phyloP scores from a whole-genome alignment of 2,329 filamentous ascomycete genomes.

The Westerdykella ornata region DNA sequence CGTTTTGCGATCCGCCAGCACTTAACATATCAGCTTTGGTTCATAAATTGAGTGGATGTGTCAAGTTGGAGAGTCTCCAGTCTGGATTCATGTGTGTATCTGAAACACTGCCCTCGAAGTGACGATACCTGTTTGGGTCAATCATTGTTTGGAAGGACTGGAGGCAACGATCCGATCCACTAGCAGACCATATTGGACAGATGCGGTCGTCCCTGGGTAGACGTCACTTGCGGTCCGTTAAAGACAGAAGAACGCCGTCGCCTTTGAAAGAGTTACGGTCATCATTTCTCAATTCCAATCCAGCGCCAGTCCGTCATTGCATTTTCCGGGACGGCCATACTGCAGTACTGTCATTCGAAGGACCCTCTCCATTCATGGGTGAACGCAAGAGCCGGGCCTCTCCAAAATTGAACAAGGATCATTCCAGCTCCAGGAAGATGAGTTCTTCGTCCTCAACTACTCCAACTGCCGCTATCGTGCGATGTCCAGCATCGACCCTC shows the following conservation, averaged over 20 bases:
- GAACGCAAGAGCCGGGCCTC: slow-evolving; percentile 18
- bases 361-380: slow-evolving; percentile 12
- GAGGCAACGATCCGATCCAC: slow-evolving; percentile 11
- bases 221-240: too few species aligned
- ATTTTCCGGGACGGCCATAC: too few species aligned
- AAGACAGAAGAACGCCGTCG: not conserved
- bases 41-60: slow-evolving; percentile 16
- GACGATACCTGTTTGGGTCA: slow-evolving; percentile 13
- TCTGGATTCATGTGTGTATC: slow-evolving; percentile 14
- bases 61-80: slow-evolving; percentile 11
- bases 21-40: slow-evolving; percentile 20
- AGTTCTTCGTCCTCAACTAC: slow-evolving; percentile 7
- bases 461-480: slow-evolving; percentile 19
- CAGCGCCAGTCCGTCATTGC: not conserved
- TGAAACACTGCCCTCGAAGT: slow-evolving; percentile 12
- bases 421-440: slow-evolving; percentile 13
- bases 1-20: slow-evolving; percentile 20
- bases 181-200: slow-evolving; percentile 3
- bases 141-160: slow-evolving; percentile 8
- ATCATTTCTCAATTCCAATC: slow-evolving; percentile 8
- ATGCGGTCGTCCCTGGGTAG: not conserved
- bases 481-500: slow-evolving; percentile 21
- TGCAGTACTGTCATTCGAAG: too few species aligned
- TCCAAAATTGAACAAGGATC: slow-evolving; percentile 9
- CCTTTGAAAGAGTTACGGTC: slow-evolving; percentile 1